These are phyloP conservation scores for Lasiosphaeris hirsuta DNA, from an alignment of 495 filamentous ascomycete species.

Conservation along the genomic window DNA sequence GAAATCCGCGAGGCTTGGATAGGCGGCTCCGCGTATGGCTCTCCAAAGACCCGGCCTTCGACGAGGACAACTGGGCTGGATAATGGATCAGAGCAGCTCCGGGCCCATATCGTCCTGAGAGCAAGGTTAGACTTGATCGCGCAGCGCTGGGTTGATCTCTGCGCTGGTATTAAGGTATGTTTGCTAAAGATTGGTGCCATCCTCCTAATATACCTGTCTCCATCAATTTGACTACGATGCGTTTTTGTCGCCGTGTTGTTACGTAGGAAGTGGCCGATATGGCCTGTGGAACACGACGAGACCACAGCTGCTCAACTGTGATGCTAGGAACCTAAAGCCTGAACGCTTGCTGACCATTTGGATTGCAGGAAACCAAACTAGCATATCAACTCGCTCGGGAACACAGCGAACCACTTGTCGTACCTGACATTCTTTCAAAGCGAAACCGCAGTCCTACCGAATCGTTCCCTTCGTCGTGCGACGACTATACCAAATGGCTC, in stretches of 20 bases:
- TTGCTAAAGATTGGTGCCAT: neutral
- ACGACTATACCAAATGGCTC: slow-evolving; percentile 12
- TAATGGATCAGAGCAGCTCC: slow-evolving; percentile 10
- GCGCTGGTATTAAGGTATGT: slow-evolving; percentile 26
- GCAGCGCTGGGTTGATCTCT: slow-evolving; percentile 28
- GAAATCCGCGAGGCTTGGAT: slow-evolving; percentile 31
- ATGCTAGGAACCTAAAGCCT: neutral
- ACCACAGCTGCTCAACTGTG: neutral
- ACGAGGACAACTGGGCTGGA: slow-evolving; percentile 23
- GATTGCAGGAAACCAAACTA: slow-evolving; percentile 7
- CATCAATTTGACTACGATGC: too few species aligned
- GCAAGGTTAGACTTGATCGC: slow-evolving; percentile 30
- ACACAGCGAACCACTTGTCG: slow-evolving; percentile 4
- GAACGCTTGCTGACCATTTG: slow-evolving; percentile 4
- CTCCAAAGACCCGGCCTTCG: slow-evolving; percentile 13
- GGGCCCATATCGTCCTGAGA: slow-evolving; percentile 13
- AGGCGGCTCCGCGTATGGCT: slow-evolving; percentile 26
- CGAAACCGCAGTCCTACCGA: slow-evolving; percentile 11
- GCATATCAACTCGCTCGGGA: neutral
- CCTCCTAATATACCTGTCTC: neutral
- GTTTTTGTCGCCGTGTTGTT: neutral
- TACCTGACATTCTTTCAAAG: slow-evolving; percentile 18
- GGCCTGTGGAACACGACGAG: neutral
- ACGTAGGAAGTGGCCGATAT: neutral
- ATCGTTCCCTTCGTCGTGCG: neutral